Percentiles rank a stretch among this genome's conserved stretches.
These are phyloP conservation scores for Emiliania huxleyi DNA, from an alignment of 78 protist genomes.

Conservation along the genomic window DNA sequence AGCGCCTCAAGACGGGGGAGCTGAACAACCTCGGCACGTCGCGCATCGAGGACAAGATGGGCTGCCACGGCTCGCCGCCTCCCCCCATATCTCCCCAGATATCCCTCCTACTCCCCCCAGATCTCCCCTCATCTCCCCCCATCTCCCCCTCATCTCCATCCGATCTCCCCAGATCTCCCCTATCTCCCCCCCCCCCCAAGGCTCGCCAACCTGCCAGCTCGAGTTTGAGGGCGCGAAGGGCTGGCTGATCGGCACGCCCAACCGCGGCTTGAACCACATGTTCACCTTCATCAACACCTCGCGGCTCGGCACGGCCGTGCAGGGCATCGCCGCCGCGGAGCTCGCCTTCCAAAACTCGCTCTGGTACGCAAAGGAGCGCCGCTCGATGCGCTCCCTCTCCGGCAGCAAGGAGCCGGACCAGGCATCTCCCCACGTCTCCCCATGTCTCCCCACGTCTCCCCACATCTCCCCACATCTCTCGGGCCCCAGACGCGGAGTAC, in stretches of 20 bases:
- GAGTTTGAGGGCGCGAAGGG: slow-evolving; percentile 39
- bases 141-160: neutral
- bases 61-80: slow-evolving; percentile 41
- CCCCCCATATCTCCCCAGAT: too few species aligned
- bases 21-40: neutral
- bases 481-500: too few species aligned
- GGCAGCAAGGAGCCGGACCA: slow-evolving; percentile 37
- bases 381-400: slow-evolving; percentile 59
- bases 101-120: too few species aligned
- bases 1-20: neutral
- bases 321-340: slow-evolving; percentile 50
- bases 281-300: slow-evolving; percentile 60
- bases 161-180: neutral
- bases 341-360: slow-evolving; percentile 55
- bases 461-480: too few species aligned
- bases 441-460: too few species aligned
- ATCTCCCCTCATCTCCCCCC: too few species aligned
- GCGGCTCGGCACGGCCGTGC: slow-evolving; percentile 50
- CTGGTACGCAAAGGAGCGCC: slow-evolving; percentile 57
- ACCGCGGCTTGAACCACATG: slow-evolving; percentile 43
- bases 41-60: slow-evolving; percentile 48
- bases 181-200: slow-evolving; percentile 4
- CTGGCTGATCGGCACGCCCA: slow-evolving; percentile 31
- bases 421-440: too few species aligned
- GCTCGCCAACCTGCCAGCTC: slow-evolving; percentile 24